A percentile compares a stretch with the other conserved stretches of the same genome.
phyloP scores from a whole-genome alignment of 441 rosid genomes.

The Gossypium schwendimanii region DNA sequence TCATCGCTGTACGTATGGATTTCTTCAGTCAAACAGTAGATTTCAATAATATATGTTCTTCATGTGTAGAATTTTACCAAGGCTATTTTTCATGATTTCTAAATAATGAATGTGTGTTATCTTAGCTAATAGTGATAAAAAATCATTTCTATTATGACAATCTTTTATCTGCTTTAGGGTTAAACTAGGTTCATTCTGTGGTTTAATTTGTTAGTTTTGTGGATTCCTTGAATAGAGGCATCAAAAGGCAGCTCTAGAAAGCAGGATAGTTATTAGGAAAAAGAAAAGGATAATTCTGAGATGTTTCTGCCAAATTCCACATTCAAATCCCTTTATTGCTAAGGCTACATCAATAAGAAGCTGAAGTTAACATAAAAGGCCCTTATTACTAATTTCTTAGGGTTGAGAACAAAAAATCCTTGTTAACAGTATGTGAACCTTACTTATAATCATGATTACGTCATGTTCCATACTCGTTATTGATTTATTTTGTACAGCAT shows the following conservation, averaged over 20 bases:
- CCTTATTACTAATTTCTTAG: too few species aligned
- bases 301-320: background rate
- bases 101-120: background rate
- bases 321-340: background rate
- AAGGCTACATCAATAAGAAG: too few species aligned
- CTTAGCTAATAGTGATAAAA: too few species aligned
- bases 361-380: too few species aligned
- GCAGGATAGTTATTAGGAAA: background rate
- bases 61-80: background rate
- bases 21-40: background rate
- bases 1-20: slow-evolving; percentile 55
- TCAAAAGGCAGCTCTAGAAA: background rate
- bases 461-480: too few species aligned
- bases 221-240: background rate
- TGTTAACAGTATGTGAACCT: too few species aligned
- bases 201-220: background rate
- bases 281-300: background rate
- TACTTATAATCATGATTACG: too few species aligned
- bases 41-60: background rate
- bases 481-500: too few species aligned
- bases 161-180: too few species aligned
- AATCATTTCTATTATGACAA: too few species aligned
- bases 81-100: background rate
- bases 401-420: too few species aligned
- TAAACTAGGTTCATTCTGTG: background rate